Evolutionary conservation across 148 eudicot species (phyloP), one percentile per base, ranked within the genome.

Genomic region (Euryodendron excelsum): DNA sequence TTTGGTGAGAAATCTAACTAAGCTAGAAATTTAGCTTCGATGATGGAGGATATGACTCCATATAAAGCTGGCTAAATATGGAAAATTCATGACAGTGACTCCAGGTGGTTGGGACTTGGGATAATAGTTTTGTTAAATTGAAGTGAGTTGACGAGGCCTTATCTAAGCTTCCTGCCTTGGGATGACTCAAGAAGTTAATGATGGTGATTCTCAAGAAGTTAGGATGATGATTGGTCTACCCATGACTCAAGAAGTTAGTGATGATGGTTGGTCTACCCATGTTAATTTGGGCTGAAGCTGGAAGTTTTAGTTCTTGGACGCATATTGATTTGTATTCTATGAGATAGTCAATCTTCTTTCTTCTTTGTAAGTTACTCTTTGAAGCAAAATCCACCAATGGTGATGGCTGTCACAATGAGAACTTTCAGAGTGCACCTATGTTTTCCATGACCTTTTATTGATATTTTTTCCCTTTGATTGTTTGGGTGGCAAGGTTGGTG

Each of bases 381-480:
- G 25, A 27, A 17, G 25, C 25, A 50, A 52, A 72, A 30, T 72
- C 34, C 15, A 31, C 20, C 30, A 8, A 73, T 27, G 31, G 3
- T 52, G 28, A 65, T 20, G 41, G 61, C 61, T 61, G 31, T 62
- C 75, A 36, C 44, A 65, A 21, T 65, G 70, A 9, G 70, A 65
- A 65, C 45, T 65, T 23, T 65, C 27, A 1, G 41, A 64, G 68
- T 18, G 68, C 39, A 33, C 39, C 15, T 23, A 30, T 61, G 15
- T 36, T 17, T 63, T 1, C 36, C 64, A n/a, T 60, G 64, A 27
- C 31, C 15, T 60, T 60, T 60, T 60, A 12, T 27, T 27, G 11
- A 18, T 27, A 63, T 18, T 31, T 28, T 45, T 70, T 28, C 25
- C 17, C 23, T 6, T 44, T 70, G 1, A 27, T 13, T 47, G 18